These are phyloP conservation scores for Zasmidium cellare DNA, from an alignment of 2,329 filamentous ascomycete genomes.

Conservation along the genomic window DNA sequence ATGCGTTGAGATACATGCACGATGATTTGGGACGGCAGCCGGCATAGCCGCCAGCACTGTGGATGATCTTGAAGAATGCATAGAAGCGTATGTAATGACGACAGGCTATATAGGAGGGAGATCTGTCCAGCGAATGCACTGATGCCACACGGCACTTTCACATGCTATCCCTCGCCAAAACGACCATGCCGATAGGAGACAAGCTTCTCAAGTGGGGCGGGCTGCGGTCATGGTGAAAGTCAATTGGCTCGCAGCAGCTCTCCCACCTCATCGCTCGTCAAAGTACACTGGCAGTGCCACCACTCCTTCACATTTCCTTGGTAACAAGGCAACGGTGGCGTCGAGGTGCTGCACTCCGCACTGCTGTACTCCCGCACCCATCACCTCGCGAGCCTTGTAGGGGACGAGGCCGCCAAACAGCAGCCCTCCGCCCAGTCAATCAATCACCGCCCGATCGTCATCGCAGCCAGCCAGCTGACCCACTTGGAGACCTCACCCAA, in stretches of 20 bases:
- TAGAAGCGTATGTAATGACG: background rate
- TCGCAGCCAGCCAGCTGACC: slow-evolving; percentile 3
- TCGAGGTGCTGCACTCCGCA: slow-evolving; percentile 3
- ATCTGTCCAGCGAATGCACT: background rate
- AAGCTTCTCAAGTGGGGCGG: background rate
- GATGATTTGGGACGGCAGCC: background rate
- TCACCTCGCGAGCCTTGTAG: background rate
- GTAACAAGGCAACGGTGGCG: background rate
- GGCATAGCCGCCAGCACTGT: background rate
- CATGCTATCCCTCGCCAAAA: background rate
- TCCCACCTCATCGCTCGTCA: background rate
- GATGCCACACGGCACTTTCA: slow-evolving; percentile 2
- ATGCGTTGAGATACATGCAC: background rate
- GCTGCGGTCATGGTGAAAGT: background rate
- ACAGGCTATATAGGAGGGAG: background rate
- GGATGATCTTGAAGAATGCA: background rate
- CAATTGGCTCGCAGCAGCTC: background rate
- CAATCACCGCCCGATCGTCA: slow-evolving; percentile 4
- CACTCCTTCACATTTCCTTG: no score
- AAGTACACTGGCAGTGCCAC: no score
- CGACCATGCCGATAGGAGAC: background rate
- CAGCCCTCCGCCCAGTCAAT: background rate
- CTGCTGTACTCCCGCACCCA: slow-evolving; percentile 4
- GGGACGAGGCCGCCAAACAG: background rate
- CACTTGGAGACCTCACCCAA: slow-evolving; percentile 1